Conservation (phyloP, 169 alveolate genomes). For the Eimeria sp. region DNA sequence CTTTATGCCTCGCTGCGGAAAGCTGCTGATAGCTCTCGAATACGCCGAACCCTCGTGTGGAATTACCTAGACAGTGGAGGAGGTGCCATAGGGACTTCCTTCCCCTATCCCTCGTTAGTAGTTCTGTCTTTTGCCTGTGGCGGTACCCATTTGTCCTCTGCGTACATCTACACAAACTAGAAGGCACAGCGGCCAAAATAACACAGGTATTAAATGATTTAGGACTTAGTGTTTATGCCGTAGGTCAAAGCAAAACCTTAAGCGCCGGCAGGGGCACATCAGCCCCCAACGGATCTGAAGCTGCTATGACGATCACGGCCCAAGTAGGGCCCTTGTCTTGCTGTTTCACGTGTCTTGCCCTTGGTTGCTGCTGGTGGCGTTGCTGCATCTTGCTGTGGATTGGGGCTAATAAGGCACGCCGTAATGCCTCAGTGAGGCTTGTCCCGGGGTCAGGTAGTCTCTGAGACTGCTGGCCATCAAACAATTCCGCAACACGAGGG, state of each 20-base stretch:
- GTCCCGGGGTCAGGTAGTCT: neutral
- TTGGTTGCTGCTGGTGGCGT: neutral
- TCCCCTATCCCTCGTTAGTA: neutral
- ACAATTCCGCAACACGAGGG: neutral
- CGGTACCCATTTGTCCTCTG: neutral
- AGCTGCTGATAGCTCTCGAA: neutral
- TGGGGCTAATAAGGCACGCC: neutral
- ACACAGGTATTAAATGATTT: neutral
- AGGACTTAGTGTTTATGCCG: neutral
- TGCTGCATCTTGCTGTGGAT: neutral
- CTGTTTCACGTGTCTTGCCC: neutral
- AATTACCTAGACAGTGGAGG: neutral
- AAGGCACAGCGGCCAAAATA: neutral
- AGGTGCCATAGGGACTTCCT: neutral
- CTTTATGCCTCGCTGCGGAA: neutral
- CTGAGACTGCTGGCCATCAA: neutral
- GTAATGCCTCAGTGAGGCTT: constrained; percentile 42
- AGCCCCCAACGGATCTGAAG: constrained; percentile 1
- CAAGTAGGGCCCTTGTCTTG: constrained; percentile 16
- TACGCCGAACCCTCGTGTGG: neutral
- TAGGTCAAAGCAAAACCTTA: constrained; percentile 1
- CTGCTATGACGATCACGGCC: constrained; percentile 46
- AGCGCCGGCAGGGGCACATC: constrained; percentile 32
- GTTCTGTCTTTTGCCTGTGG: neutral
- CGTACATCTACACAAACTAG: neutral